A percentile compares a stretch with the other conserved stretches of the same genome.
These are phyloP conservation scores for Stemphylium vesicarium DNA, from an alignment of 2,329 filamentous ascomycete genomes.

Conservation along the genomic window DNA sequence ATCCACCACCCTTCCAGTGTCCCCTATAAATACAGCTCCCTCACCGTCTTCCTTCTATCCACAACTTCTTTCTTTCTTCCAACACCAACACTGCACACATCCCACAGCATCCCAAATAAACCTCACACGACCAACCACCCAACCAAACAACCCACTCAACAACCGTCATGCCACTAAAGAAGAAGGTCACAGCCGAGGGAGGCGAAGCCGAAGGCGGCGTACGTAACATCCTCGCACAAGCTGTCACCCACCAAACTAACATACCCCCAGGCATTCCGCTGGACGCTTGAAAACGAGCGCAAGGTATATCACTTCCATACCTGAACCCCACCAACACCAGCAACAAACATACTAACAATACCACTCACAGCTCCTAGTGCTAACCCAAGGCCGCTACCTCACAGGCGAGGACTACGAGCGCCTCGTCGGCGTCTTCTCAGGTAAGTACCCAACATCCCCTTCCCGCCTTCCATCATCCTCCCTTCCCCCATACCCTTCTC, in stretches of 20 bases:
- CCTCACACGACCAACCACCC: too few relatives aligned
- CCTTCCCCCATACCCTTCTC: not conserved
- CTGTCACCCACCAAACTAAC: not conserved
- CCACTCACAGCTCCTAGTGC: constrained; percentile 26
- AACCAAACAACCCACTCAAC: too few relatives aligned
- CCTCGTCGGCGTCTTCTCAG: constrained; percentile 21
- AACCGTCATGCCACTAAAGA: too few relatives aligned
- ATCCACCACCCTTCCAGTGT: too few relatives aligned
- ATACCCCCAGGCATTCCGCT: constrained; percentile 16
- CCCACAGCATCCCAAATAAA: too few relatives aligned
- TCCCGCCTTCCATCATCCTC: too few relatives aligned
- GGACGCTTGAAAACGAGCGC: constrained; percentile 22
- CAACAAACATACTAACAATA: constrained; percentile 6
- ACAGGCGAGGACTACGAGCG: constrained; percentile 21
- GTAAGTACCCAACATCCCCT: constrained; percentile 4
- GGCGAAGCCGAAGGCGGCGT: too few relatives aligned
- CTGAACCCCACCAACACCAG: constrained; percentile 28
- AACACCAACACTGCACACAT: not conserved
- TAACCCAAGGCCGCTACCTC: constrained; percentile 24
- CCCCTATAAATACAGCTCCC: too few relatives aligned
- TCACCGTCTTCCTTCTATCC: too few relatives aligned
- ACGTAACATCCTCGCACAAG: too few relatives aligned
- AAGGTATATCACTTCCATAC: constrained; percentile 1
- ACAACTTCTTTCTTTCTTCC: too few relatives aligned
- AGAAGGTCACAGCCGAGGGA: too few relatives aligned